Evolutionary conservation across 352 stramenopile species (phyloP), one percentile per base, ranked within the genome.

Genomic region (Globisporangium rhizosaccharum): DNA sequence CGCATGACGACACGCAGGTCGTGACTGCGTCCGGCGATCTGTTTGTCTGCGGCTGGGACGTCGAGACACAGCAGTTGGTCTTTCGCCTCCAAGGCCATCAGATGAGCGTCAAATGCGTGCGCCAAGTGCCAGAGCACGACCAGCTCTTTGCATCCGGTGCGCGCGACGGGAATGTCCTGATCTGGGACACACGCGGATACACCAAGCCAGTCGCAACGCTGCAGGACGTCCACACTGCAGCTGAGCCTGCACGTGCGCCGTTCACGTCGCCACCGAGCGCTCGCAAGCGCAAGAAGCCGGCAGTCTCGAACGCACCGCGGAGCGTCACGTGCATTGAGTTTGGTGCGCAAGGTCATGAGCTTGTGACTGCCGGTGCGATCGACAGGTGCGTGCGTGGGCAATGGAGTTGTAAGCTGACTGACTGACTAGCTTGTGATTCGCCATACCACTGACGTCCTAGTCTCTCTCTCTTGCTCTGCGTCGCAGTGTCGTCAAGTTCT

Each of bases 301-400:
- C 37, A 2, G 56, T 59, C 2, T 51, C 54, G 23, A 52, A 56
- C 36, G 70, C 73, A 5, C 75, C 75, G 46, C 67, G 75, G 3
- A 91, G 81, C 62, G 81, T 89, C 28, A 91, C 81, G 36, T 87
- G 81, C 48, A 61, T 91, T n/a, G 79, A 87, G 50, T 91, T 89
- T 66, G 59, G 65, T 17, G 57, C 56, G 12, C 61, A 61, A 28
- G 72, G 66, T 3, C 57, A 72, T 0, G 72, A 89, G 45, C 51
- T 91, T 26, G 66, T 79, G 49, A 85, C 81, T 2, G 76, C 76
- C 18, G 81, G 81, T 37, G 73, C 79, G 25, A 68, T 79, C 14
- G 79, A 90, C 69, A 67, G 70, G 64, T 75, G 57, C 39, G 30
- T 48, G 25, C 18, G 4, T 56, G 2, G 18, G 39, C 6, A 7